Conservation (phyloP, 176 grass and related monocot genomes). For the Zea mays region DNA sequence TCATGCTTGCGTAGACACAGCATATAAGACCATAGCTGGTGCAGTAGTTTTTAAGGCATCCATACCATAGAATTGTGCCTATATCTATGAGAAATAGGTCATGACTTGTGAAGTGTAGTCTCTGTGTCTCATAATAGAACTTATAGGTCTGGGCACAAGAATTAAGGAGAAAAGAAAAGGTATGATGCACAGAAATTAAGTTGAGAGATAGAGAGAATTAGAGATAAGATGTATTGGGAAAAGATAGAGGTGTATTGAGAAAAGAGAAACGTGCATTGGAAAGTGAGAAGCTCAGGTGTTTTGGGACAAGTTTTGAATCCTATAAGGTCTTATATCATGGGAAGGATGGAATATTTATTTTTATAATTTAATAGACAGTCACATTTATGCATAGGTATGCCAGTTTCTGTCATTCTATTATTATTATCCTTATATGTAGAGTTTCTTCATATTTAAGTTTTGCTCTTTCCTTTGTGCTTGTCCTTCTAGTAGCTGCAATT, state of each 20-base stretch:
- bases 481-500: background rate
- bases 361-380: background rate
- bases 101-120: background rate
- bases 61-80: background rate
- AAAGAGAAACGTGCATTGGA: too few relatives aligned
- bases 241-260: too few relatives aligned
- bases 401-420: background rate
- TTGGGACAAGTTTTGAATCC: too few relatives aligned
- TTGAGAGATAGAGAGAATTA: too few relatives aligned
- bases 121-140: too few relatives aligned
- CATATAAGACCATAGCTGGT: background rate
- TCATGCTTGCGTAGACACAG: background rate
- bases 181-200: too few relatives aligned
- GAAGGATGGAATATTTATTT: background rate
- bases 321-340: too few relatives aligned
- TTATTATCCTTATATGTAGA: constrained; percentile 2
- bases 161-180: too few relatives aligned
- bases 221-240: too few relatives aligned
- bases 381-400: background rate
- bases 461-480: background rate
- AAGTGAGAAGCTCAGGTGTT: too few relatives aligned
- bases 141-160: too few relatives aligned
- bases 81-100: background rate
- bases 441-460: background rate
- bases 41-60: background rate